Evolutionary conservation across 1,139 yeast genomes (phyloP).

Genomic region (Yamadazyma kanchanaburiensis): DNA sequence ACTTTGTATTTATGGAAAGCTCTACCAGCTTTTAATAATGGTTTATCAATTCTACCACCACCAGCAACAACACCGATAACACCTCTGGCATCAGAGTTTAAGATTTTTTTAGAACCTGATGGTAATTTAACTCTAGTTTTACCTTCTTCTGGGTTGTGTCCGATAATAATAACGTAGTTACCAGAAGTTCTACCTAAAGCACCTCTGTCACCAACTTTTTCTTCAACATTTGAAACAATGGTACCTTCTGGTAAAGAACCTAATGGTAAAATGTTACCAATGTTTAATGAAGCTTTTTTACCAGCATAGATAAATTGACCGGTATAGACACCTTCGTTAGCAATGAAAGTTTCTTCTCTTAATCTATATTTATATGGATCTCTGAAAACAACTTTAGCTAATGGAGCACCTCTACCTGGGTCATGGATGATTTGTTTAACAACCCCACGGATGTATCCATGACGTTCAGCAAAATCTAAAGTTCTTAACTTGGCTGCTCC

Average conservation of each 20-base stretch:
- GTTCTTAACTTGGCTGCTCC: constrained; percentile 99
- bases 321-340: constrained; percentile 99
- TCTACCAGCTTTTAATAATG: constrained; percentile 99
- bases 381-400: constrained; percentile 98
- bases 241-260: constrained; percentile 99
- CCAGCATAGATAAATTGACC: constrained; percentile 99
- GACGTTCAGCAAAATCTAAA: constrained; percentile 98
- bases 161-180: constrained; percentile 97
- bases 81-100: constrained; percentile 97
- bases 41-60: constrained; percentile 99
- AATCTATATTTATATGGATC: constrained; percentile 98
- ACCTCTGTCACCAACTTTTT: constrained; percentile 99
- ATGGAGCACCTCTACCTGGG: constrained; percentile 99
- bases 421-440: constrained; percentile 99
- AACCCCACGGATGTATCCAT: constrained; percentile 99
- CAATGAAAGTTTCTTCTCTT: constrained; percentile 98
- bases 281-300: constrained; percentile 95
- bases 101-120: constrained; percentile 97
- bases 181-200: constrained; percentile 99
- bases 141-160: constrained; percentile 98
- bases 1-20: constrained; percentile 99
- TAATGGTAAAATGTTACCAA: constrained; percentile 96
- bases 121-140: constrained; percentile 99
- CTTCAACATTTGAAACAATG: constrained; percentile 97
- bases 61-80: constrained; percentile 99